Conservation (phyloP, 2,329 filamentous ascomycete species). For the Tolypocladium guangdongense region DNA sequence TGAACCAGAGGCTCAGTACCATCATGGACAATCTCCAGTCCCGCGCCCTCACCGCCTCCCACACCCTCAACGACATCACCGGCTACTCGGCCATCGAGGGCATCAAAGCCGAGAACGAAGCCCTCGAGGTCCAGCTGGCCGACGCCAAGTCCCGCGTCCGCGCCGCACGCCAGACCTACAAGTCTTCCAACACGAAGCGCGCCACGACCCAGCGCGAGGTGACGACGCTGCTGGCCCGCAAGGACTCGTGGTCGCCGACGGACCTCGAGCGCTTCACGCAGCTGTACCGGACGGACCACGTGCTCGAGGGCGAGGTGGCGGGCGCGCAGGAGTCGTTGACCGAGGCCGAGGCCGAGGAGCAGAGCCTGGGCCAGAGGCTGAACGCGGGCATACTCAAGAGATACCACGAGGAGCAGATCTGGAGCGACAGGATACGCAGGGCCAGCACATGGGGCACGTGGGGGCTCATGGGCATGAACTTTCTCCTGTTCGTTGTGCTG, state of each 20-base stretch:
- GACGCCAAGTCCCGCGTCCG: slow-evolving; percentile 56
- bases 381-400: slow-evolving; percentile 77
- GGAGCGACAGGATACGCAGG: slow-evolving; percentile 92
- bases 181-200: slow-evolving; percentile 71
- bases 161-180: slow-evolving; percentile 63
- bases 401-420: slow-evolving; percentile 98
- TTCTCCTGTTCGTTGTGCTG: slow-evolving; percentile 74
- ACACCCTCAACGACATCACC: slow-evolving; percentile 86
- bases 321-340: slow-evolving; percentile 61
- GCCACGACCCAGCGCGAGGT: slow-evolving; percentile 91
- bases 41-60: slow-evolving; percentile 73
- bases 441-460: slow-evolving; percentile 99
- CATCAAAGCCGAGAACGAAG: slow-evolving; percentile 67
- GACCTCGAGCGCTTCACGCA: slow-evolving; percentile 93
- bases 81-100: slow-evolving; percentile 87
- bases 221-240: slow-evolving; percentile 83
- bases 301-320: slow-evolving; percentile 76
- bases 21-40: slow-evolving; percentile 86
- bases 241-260: slow-evolving; percentile 77
- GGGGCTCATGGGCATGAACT: slow-evolving; percentile 95
- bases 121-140: slow-evolving; percentile 48
- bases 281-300: slow-evolving; percentile 84
- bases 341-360: slow-evolving; percentile 66
- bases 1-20: slow-evolving; percentile 22
- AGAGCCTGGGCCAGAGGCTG: slow-evolving; percentile 63